A percentile compares a stretch with the other conserved stretches of the same genome.
These are phyloP conservation scores for Neltuma alba DNA, from an alignment of 306 rosid genomes.

Conservation along the genomic window DNA sequence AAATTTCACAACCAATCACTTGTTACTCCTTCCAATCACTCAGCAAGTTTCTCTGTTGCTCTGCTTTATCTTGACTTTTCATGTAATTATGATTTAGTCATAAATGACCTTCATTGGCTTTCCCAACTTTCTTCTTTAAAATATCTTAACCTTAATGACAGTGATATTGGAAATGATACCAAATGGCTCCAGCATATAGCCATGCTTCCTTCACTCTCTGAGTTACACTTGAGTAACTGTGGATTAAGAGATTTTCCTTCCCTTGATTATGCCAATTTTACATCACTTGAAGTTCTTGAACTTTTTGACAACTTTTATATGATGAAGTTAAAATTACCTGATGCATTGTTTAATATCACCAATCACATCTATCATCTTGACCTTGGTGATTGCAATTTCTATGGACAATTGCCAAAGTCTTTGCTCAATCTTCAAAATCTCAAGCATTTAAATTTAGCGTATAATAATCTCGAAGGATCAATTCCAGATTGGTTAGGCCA, in stretches of 20 bases:
- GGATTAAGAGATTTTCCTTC: background rate
- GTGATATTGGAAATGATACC: background rate
- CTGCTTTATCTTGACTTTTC: background rate
- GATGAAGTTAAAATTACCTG: constrained; percentile 32
- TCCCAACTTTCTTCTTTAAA: background rate
- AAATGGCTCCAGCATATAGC: constrained; percentile 18
- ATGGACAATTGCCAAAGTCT: no score
- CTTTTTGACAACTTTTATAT: background rate
- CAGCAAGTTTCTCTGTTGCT: background rate
- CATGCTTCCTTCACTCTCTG: background rate
- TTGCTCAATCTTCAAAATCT: no score
- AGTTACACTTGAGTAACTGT: background rate
- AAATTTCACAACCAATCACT: background rate
- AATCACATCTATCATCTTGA: no score
- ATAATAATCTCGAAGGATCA: no score
- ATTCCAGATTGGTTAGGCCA: no score
- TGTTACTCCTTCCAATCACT: background rate
- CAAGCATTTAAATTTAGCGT: no score
- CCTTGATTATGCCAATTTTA: constrained; percentile 12
- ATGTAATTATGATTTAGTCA: background rate
- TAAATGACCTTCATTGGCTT: background rate
- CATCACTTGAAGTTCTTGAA: constrained; percentile 35
- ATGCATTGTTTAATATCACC: background rate
- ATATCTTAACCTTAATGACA: no score
- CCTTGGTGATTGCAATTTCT: no score